Conservation (phyloP, 495 filamentous ascomycete species). For the Bryoglossum gracile region DNA sequence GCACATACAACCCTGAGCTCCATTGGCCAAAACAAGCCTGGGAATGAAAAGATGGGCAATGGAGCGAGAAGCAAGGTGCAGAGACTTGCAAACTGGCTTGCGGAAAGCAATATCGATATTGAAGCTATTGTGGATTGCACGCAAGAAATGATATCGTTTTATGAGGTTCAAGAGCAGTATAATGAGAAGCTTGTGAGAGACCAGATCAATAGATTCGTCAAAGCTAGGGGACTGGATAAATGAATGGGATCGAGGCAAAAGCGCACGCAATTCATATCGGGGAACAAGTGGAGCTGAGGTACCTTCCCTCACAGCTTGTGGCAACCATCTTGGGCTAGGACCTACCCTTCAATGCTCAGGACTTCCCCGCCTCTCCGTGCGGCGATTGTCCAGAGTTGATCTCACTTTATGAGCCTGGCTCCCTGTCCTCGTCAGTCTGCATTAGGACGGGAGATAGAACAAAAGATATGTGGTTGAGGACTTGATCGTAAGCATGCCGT, state of each 20-base stretch:
- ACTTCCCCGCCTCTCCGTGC: too few relatives aligned
- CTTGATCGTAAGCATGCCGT: too few relatives aligned
- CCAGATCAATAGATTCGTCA: conserved; percentile 75
- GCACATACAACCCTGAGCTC: conserved; percentile 23
- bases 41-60: conserved; percentile 8
- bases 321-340: too few relatives aligned
- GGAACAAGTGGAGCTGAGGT: too few relatives aligned
- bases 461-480: too few relatives aligned
- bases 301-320: too few relatives aligned
- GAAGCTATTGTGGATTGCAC: conserved; percentile 87
- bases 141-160: conserved; percentile 92
- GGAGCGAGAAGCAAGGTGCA: conserved; percentile 48
- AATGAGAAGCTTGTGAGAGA: conserved; percentile 64
- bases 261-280: too few relatives aligned
- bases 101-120: conserved; percentile 88
- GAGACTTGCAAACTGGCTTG: conserved; percentile 75
- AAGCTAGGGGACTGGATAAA: conserved; percentile 73
- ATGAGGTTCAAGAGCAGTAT: conserved; percentile 86
- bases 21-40: conserved; percentile 15
- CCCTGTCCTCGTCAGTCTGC: neutral
- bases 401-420: too few relatives aligned
- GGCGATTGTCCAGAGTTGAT: too few relatives aligned
- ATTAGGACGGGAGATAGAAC: too few relatives aligned
- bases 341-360: too few relatives aligned
- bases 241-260: conserved; percentile 34